These are phyloP conservation scores for Favolaschia claudopus DNA, from an alignment of 768 basidiomycete genomes.

Conservation along the genomic window DNA sequence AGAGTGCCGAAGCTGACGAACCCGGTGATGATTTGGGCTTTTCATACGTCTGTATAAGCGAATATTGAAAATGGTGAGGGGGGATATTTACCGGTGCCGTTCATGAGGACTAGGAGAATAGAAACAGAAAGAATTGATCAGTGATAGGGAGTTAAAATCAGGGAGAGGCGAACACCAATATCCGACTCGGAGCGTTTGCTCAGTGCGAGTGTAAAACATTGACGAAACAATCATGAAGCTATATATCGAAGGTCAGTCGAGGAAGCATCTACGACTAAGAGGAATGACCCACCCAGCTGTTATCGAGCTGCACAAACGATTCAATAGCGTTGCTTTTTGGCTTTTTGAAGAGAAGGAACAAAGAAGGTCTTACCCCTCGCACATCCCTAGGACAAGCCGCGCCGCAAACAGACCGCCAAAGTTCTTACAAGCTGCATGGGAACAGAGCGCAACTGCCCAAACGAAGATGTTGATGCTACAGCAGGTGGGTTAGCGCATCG, in stretches of 20 bases:
- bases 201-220: constrained; percentile 83
- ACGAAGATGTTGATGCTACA: constrained; percentile 67
- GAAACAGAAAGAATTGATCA: constrained; percentile 8
- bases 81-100: constrained; percentile 64
- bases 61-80: neutral
- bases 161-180: constrained; percentile 65
- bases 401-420: constrained; percentile 72
- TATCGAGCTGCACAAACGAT: constrained; percentile 60
- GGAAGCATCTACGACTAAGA: neutral
- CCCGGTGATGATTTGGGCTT: constrained; percentile 74
- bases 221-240: constrained; percentile 81
- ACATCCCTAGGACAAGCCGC: constrained; percentile 72
- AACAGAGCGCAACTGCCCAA: constrained; percentile 67
- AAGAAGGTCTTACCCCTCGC: constrained; percentile 63
- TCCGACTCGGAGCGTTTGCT: constrained; percentile 75
- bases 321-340: neutral
- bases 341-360: neutral
- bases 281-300: constrained; percentile 70
- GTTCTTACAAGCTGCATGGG: constrained; percentile 75
- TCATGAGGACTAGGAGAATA: constrained; percentile 67
- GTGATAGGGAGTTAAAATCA: too few species aligned
- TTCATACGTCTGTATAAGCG: neutral
- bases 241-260: neutral
- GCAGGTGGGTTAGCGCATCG: too few species aligned
- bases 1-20: constrained; percentile 72